A percentile compares a stretch with the other conserved stretches of the same genome.
Evolutionary conservation across 495 filamentous ascomycete genomes (phyloP).

Genomic region (Aspergillus baeticus): DNA sequence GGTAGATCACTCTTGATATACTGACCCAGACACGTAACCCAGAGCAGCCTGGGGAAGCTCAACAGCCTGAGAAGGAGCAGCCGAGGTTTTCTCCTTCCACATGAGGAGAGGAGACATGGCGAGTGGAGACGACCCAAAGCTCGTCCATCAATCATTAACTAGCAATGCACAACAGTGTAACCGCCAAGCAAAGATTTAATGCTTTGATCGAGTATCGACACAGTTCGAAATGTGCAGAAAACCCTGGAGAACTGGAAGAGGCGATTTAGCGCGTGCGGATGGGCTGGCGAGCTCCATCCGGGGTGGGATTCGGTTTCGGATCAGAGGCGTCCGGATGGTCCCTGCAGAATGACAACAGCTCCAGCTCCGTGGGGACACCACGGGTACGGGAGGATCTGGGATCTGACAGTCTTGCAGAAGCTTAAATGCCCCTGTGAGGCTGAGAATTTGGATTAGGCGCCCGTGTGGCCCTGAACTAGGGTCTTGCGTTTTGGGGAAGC

Average conservation of each 20-base stretch:
- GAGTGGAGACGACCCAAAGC: not conserved
- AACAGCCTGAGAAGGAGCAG: not conserved
- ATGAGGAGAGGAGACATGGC: too few relatives aligned
- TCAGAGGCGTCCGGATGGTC: not conserved
- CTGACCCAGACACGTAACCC: not conserved
- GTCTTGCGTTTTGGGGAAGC: not conserved
- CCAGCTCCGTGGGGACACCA: not conserved
- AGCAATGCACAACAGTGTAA: too few relatives aligned
- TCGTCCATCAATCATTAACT: not conserved
- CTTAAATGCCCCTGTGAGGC: not conserved
- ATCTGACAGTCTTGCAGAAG: slow-evolving; percentile 1
- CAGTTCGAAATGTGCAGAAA: not conserved
- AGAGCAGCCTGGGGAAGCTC: not conserved
- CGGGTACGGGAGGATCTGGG: not conserved
- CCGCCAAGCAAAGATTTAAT: not conserved
- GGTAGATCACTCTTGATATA: not conserved
- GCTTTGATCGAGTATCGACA: not conserved
- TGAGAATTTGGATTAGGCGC: too few relatives aligned
- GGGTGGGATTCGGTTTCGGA: not conserved
- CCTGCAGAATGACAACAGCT: not conserved
- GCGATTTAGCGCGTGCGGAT: not conserved
- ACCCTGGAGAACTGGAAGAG: not conserved
- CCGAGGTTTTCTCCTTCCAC: slow-evolving; percentile 2
- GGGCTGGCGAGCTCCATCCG: not conserved
- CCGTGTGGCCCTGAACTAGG: too few relatives aligned